Evolutionary conservation across 176 grass and related monocot genomes (phyloP).

Genomic region (Stipa capillata): DNA sequence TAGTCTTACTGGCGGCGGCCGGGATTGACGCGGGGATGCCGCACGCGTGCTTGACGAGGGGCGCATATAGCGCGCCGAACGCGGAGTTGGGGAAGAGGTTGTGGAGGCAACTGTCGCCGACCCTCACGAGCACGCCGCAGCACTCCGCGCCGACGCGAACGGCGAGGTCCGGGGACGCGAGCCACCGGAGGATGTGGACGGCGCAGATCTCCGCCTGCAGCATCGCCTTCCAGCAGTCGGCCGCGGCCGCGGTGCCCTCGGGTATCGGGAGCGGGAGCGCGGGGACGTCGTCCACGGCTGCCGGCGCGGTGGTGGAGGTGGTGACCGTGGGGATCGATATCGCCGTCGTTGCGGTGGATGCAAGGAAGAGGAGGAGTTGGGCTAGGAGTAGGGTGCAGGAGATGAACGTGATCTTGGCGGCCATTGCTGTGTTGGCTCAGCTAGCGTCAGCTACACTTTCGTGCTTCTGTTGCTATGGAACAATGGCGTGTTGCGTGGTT

Average conservation of each 20-base stretch:
- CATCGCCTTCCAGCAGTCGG: conserved; percentile 4
- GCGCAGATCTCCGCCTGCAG: background rate
- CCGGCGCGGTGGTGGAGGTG: background rate
- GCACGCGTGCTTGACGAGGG: background rate
- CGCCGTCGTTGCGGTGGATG: background rate
- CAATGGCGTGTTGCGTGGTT: background rate
- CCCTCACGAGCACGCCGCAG: background rate
- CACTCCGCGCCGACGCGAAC: background rate
- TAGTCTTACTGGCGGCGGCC: background rate
- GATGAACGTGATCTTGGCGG: background rate
- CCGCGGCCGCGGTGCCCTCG: background rate
- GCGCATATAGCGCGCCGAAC: background rate
- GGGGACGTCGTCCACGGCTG: background rate
- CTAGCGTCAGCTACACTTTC: background rate
- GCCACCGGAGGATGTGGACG: conserved; percentile 3
- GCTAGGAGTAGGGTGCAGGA: background rate
- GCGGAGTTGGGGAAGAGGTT: background rate
- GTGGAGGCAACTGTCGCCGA: conserved; percentile 3
- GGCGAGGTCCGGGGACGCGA: background rate
- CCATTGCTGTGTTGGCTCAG: background rate
- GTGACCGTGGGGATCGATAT: background rate
- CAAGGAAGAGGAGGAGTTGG: background rate
- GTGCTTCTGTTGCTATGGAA: background rate
- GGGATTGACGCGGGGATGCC: background rate
- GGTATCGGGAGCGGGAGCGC: background rate